phyloP scores from a whole-genome alignment of 192 early-diverging fungal species.

The Podochytrium sp. region DNA sequence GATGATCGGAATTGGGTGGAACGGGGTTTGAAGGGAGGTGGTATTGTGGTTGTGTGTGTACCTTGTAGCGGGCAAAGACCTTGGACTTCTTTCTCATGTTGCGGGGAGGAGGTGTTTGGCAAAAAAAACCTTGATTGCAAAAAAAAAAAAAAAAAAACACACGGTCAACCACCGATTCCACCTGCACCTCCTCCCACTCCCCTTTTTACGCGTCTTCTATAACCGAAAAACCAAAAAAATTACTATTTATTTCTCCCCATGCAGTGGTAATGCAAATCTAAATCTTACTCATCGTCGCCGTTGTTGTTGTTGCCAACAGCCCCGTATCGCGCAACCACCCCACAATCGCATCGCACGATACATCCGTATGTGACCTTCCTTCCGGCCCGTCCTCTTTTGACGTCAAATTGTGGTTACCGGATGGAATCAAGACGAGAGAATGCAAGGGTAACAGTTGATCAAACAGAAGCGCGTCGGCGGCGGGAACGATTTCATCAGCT shows the following conservation, averaged over 20 bases:
- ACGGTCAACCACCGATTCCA: too few relatives aligned
- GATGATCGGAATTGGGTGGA: neutral
- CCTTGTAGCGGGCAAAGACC: conserved; percentile 28
- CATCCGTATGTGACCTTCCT: neutral
- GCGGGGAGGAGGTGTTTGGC: too few relatives aligned
- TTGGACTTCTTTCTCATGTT: conserved; percentile 22
- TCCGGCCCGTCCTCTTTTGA: neutral
- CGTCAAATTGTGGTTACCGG: conserved; percentile 21
- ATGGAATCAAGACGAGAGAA: neutral
- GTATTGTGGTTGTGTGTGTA: neutral
- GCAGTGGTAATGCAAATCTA: neutral
- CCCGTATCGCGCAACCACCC: neutral
- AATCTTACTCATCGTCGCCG: neutral
- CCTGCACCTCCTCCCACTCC: too few relatives aligned
- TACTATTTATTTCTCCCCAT: neutral
- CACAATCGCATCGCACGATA: neutral
- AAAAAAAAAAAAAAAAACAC: neutral
- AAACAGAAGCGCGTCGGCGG: neutral
- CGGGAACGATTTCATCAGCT: conserved; percentile 24
- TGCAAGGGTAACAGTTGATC: neutral
- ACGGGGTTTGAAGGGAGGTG: neutral
- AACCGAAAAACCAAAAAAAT: neutral
- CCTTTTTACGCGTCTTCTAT: neutral
- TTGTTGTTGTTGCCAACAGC: neutral
- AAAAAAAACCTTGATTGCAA: too few relatives aligned